Conservation (phyloP, 805 yeast genomes). For the Candida alai region DNA sequence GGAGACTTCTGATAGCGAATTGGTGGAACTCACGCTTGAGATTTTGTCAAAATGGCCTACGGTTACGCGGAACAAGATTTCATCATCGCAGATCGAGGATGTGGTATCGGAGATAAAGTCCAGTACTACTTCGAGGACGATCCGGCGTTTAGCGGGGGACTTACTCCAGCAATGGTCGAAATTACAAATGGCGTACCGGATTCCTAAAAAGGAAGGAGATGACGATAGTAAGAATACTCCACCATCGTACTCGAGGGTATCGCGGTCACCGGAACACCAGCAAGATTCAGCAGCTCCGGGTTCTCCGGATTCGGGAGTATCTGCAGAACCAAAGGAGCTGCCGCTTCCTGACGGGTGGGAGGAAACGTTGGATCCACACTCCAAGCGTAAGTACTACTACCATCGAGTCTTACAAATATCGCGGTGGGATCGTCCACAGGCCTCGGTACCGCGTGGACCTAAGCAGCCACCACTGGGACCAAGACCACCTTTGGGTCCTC, state of each 20-base stretch:
- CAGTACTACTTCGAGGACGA: slow-evolving; percentile 19
- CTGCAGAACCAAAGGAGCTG: slow-evolving; percentile 17
- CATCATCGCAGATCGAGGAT: slow-evolving; percentile 67
- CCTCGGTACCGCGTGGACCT: slow-evolving; percentile 32
- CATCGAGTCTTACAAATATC: slow-evolving; percentile 45
- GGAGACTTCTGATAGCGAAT: slow-evolving; percentile 20
- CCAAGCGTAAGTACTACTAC: slow-evolving; percentile 51
- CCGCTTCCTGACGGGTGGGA: slow-evolving; percentile 66
- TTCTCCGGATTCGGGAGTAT: slow-evolving; percentile 1
- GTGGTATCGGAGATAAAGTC: slow-evolving; percentile 45
- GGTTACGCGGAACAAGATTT: slow-evolving; percentile 73
- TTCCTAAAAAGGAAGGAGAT: slow-evolving; percentile 53
- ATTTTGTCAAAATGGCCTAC: slow-evolving; percentile 52
- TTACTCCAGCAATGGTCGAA: slow-evolving; percentile 67
- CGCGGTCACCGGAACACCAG: slow-evolving; percentile 16
- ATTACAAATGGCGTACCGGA: slow-evolving; percentile 78
- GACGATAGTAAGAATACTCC: slow-evolving; percentile 1
- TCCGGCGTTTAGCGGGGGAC: slow-evolving; percentile 34
- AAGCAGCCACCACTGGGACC: slow-evolving; percentile 13
- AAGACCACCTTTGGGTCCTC: slow-evolving; percentile 3
- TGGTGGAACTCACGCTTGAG: slow-evolving; percentile 49
- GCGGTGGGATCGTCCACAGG: slow-evolving; percentile 59
- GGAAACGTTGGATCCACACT: slow-evolving; percentile 44
- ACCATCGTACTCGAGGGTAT: slow-evolving; percentile 15
- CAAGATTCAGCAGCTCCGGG: slow-evolving; percentile 2